Base-by-base conservation (phyloP, 495 filamentous ascomycete genomes). In the Penicillium flavigenum region DNA sequence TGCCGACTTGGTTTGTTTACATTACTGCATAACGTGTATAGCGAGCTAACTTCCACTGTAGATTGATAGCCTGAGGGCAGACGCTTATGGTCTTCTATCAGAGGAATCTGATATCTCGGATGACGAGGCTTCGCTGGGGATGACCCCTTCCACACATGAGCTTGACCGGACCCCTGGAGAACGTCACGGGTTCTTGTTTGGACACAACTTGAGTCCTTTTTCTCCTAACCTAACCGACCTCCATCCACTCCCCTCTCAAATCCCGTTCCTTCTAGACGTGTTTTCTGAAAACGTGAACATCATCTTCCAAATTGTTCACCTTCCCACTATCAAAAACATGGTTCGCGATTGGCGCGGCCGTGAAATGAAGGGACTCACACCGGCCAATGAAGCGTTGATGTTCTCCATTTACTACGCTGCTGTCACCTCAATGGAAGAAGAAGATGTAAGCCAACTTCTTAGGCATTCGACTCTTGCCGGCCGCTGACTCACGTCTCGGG, bases 401-500 rank as follows among this genome's bases (percentile, higher is more conserved):
- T 84, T 86, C 63, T 72, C 82, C 0, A 81, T 86, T 5, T 86
- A 84, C 63, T 86, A 84, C 62, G 76, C 81, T 0, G 76, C 84
- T 2, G 64, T 85, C 11, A 76, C 72, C 1, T 85, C 82, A 0
- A 79, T 85, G 78, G 82, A 83, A 20, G 76, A 82, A 9, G 77
- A 82, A 5, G 80, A 85, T 45, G 62, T 58, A 61, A 24, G 64
- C 2, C 20, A 3, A 24, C 24, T 27, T 2, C 2, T 14, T 27
- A 0, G 0, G 27, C 5, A 3, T 7, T 45, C 22, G 16, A 26
- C 0, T 45, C 4, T 14, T 29, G 27, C 27, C 24, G 36, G 8
- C 10, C 6, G 8, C 5, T 44, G n/a, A 29, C 51, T 54, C 10
- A 54, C 36, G 12, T 12, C 16, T 12, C 19, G n/a, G 4, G 6